Evolutionary conservation across 441 rosid genomes (phyloP), one percentile per base, ranked within the genome.

Genomic region (Codiaeum variegatum): DNA sequence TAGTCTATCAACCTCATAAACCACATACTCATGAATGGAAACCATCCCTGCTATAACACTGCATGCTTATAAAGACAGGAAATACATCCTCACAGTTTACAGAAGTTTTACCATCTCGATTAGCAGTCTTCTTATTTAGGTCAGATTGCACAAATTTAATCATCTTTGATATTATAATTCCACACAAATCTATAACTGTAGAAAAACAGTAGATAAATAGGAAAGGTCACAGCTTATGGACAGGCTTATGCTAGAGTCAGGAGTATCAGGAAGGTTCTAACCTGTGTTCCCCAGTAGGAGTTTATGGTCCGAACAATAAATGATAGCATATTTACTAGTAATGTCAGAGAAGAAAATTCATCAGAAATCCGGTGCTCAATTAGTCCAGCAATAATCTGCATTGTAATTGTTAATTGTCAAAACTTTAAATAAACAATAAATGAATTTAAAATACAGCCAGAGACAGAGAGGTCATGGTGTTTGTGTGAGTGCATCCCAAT

Each of bases 261-360:
- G 59, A 47, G 60, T 31, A 66, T 11, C 32, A 65, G 61, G 66
- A 77, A 46, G 24, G 72, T 72, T 78, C 88, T 83, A 64, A 92
- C 99, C 96, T 94, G 97, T 40, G 99, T 94, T 83, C 97, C 99
- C 84, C 94, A 92, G 68, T 90, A 94, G 59, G 97, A 90, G 78
- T 92, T 92, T 77, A 88, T 67, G 28, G 91, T 87, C 80, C 96
- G 89, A 76, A 79, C 91, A 76, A 92, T 42, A 82, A 90, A 88
- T 46, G 97, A 94, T 44, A 92, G 73, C 79, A 83, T 69, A 82
- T 92, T 92, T 79, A 89, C 97, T 77, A 92, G 88, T 62, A 91
- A 72, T 47, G 86, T 79, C 67, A 87, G 92, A 56, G 97, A 92
- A 80, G 96, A 64, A 77, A 94, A 88, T 78, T 78, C 87, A 62